These are phyloP conservation scores for Anthracocystis setariae DNA, from an alignment of 1,284 basidiomycete genomes.

Conservation along the genomic window DNA sequence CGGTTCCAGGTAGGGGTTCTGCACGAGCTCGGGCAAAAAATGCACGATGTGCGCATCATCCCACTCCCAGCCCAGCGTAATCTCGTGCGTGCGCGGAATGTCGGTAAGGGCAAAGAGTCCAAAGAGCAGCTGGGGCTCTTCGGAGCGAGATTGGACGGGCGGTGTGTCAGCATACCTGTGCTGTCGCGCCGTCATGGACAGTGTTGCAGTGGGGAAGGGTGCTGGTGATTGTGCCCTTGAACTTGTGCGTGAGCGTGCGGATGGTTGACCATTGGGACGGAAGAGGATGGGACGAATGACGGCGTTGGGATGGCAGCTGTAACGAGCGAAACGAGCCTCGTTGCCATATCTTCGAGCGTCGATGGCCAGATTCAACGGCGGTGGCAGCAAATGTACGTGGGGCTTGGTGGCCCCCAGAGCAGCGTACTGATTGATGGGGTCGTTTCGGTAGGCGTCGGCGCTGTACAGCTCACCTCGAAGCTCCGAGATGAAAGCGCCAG, in stretches of 20 bases:
- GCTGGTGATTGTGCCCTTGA: slow-evolving; percentile 35
- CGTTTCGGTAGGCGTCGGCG: slow-evolving; percentile 66
- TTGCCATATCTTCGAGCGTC: slow-evolving; percentile 84
- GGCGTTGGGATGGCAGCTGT: slow-evolving; percentile 88
- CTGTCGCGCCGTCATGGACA: slow-evolving; percentile 12
- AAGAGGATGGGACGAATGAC: slow-evolving; percentile 82
- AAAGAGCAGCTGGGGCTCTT: slow-evolving; percentile 75
- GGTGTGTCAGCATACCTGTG: slow-evolving; percentile 48
- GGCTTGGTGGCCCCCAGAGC: slow-evolving; percentile 72
- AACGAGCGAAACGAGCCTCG: slow-evolving; percentile 80
- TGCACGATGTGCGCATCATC: slow-evolving; percentile 91
- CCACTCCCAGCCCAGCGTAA: slow-evolving; percentile 95
- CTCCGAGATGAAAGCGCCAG: slow-evolving; percentile 68
- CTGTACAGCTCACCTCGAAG: slow-evolving; percentile 67
- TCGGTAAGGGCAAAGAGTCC: slow-evolving; percentile 84
- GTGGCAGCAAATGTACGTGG: slow-evolving; percentile 82
- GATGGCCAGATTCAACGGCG: slow-evolving; percentile 81
- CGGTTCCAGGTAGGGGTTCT: slow-evolving; percentile 66
- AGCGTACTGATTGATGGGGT: slow-evolving; percentile 73
- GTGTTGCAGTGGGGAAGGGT: not conserved
- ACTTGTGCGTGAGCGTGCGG: slow-evolving; percentile 33
- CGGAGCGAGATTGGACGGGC: slow-evolving; percentile 45
- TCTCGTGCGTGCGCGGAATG: slow-evolving; percentile 82
- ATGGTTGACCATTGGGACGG: slow-evolving; percentile 42
- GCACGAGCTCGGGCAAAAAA: slow-evolving; percentile 77